Base-by-base conservation (phyloP, 768 basidiomycete genomes). In the Floccularia luteovirens region DNA sequence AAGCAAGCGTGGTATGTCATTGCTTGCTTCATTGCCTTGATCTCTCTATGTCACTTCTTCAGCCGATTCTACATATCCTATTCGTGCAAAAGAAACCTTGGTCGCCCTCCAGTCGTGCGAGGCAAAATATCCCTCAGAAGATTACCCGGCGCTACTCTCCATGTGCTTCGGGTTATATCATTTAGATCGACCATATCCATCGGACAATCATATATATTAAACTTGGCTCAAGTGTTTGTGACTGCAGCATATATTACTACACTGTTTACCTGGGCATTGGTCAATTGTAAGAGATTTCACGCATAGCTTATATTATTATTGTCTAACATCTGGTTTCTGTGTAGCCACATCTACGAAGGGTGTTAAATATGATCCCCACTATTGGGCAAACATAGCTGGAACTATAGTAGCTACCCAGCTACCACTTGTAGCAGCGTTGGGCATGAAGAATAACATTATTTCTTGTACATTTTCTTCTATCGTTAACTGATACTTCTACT, bases 391-490 rank as follows among this genome's bases (percentile, higher is more conserved):
- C 41, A 58, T 67, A 20, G 60, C 67, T 2, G 70, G 63, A 1
- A 55, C 56, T 24, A 62, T 77, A 19, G 72, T 66, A 1, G 52
- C 61, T 11, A 60, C 60, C 31, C 77, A 82, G 51, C 54, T 76
- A 0, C 72, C 77, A 1, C 59, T 82, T 14, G 59, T 81, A 48
- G 63, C 69, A 11, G 76, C 69, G 1, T 64, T 82, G n/a, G 76
- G 75, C 1, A 74, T 72, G 44, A 77, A 75, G 22, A 80, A 82
- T 55, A 81, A 81, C 42, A 50, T 77, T 14, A 52, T 66, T 24
- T 59, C 60, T 3, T 58, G 64, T 63, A 19, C 39, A 59, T 47
- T 4, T 31, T 2, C 24, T 35, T 17, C 20, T 10, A 7, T 12
- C 21, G 12, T 13, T 19, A 23, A n/a, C 17, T 7, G 31, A 31